Evolutionary conservation across 441 rosid species (phyloP), one percentile per base, ranked within the genome.

Genomic region (Viola pubescens): DNA sequence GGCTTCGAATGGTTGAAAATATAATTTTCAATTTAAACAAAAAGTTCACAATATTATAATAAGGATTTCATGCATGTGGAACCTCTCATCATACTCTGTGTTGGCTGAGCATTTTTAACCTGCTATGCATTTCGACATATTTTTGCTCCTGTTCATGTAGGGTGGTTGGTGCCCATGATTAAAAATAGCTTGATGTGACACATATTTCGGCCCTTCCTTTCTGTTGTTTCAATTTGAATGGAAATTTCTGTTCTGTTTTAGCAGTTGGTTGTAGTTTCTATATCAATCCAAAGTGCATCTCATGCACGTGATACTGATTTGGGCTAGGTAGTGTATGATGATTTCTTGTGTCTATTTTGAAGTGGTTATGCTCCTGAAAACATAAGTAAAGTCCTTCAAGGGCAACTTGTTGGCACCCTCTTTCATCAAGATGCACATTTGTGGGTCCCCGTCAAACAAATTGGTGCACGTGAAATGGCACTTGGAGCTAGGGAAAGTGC

Each of bases 401-500:
- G 99, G 72, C 85, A 85, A 70, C 68, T 77, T 59, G 69, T 91
- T n/a, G 98, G 99, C 60, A 91, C 99, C 39, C 85, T 94, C 55
- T 94, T 94, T 76, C 98, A 94, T 65, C 67, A 76, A 73, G 87
- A 91, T 75, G 87, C 98, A 48, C 87, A 82, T 77, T 47, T 82
- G 57, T 91, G 89, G 91, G 75, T 71, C 53, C 75, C 79, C 10
- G 56, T 66, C 43, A 73, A 75, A 65, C 97, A 84, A 61, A 66
- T 79, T 60, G 67, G 79, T 65, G 83, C 84, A 6, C 83, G 86
- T 45, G 88, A 87, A 12, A 91, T 94, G 99, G 98, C 99, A 68
- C 87, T 88, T 60, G 90, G 91, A 39, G 99, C 99, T 56, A 88
- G 97, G 82, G 99, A 94, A 54, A 77, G 98, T 74, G 87, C 99